Percentiles rank a stretch among this genome's conserved stretches.
phyloP scores from a whole-genome alignment of 768 basidiomycete genomes.

The Chalciporus pseudorubinellus region DNA sequence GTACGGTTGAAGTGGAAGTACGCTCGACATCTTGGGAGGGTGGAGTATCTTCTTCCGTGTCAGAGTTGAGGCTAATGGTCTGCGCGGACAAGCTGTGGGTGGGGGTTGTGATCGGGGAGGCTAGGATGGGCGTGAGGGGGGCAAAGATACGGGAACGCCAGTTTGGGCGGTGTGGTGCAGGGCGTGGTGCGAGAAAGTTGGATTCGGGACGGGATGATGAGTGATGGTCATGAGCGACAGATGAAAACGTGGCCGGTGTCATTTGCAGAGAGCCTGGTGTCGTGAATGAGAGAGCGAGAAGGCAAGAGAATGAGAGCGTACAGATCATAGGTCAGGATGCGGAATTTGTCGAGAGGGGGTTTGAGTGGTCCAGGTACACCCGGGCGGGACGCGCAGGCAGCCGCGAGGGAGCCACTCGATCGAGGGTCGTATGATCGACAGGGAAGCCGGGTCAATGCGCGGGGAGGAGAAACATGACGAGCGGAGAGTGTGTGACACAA shows the following conservation, averaged over 20 bases:
- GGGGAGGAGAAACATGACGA: not conserved
- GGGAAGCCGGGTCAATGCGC: not conserved
- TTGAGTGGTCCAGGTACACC: not conserved
- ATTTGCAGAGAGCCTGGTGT: not conserved
- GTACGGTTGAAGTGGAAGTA: conserved; percentile 1
- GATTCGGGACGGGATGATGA: not conserved
- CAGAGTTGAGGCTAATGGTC: conserved; percentile 10
- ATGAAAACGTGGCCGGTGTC: too few species aligned
- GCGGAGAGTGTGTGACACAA: not conserved
- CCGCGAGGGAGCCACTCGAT: not conserved
- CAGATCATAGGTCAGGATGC: not conserved
- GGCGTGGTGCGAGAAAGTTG: not conserved
- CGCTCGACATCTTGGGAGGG: conserved; percentile 8
- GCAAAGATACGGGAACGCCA: conserved; percentile 32
- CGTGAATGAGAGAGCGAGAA: too few species aligned
- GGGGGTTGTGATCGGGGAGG: conserved; percentile 58
- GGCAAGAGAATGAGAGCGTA: not conserved
- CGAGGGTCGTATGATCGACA: not conserved
- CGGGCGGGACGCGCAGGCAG: not conserved
- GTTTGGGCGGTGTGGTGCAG: not conserved
- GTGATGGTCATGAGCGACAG: not conserved
- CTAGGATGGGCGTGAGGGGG: conserved; percentile 56
- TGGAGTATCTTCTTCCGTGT: conserved; percentile 6
- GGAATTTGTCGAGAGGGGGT: too few species aligned
- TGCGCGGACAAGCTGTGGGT: conserved; percentile 34